Percentiles rank a stretch among this genome's conserved stretches.
Conservation (phyloP, 306 rosid genomes). For the Abrus precatorius region DNA sequence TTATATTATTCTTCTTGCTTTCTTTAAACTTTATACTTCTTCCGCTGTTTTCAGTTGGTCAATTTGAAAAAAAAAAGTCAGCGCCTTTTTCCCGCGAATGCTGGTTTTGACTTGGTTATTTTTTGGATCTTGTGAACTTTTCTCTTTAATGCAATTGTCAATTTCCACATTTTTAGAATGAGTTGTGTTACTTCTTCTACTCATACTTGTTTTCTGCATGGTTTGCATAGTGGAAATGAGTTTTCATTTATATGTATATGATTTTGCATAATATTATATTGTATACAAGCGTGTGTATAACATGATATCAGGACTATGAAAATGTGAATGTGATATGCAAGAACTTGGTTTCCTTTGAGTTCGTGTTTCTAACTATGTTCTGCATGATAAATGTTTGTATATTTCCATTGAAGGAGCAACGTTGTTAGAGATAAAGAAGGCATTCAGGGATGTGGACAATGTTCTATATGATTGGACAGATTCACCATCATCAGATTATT, state of each 20-base stretch:
- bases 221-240: conserved; percentile 6
- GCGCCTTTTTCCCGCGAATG: conserved; percentile 39
- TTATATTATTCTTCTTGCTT: neutral
- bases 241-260: neutral
- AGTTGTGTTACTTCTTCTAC: neutral
- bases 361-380: conserved; percentile 11
- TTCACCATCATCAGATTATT: conserved; percentile 84
- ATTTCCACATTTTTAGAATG: conserved; percentile 14
- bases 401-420: conserved; percentile 69
- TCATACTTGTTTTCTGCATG: neutral
- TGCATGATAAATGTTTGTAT: conserved; percentile 13
- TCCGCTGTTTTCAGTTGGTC: conserved; percentile 33
- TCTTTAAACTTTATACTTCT: conserved; percentile 30
- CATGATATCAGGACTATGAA: neutral
- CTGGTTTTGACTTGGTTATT: conserved; percentile 32
- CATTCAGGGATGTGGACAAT: conserved; percentile 89
- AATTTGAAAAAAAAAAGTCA: neutral
- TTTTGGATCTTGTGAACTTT: conserved; percentile 23
- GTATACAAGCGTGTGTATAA: neutral
- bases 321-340: neutral
- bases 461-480: conserved; percentile 92
- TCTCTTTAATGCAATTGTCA: neutral
- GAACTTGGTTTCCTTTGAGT: neutral
- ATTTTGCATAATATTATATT: neutral
- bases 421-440: conserved; percentile 87